Conservation (phyloP, 306 rosid species). For the Ochetophila trinervis region DNA sequence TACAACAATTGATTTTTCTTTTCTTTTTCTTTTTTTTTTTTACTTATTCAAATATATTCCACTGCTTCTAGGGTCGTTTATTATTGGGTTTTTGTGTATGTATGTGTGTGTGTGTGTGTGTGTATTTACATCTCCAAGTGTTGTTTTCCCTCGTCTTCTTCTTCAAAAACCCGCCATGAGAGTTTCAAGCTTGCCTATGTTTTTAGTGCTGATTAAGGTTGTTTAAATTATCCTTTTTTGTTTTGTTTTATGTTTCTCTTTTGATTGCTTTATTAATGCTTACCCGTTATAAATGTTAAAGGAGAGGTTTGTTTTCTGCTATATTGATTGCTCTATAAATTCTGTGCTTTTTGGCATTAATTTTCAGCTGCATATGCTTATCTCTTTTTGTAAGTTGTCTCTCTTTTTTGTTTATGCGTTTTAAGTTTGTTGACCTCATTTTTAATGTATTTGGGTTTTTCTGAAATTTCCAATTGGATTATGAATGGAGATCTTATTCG, state of each 20-base stretch:
- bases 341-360: background rate
- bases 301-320: background rate
- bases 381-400: no score
- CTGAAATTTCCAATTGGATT: no score
- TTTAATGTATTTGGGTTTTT: no score
- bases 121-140: no score
- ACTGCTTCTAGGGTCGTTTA: background rate
- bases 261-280: background rate
- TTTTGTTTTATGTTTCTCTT: background rate
- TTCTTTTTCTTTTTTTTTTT: background rate
- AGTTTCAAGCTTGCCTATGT: background rate
- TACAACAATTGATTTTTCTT: background rate
- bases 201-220: conserved; percentile 13
- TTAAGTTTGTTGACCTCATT: no score
- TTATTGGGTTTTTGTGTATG: background rate
- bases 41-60: conserved; percentile 9
- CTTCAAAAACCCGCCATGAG: background rate
- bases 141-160: no score
- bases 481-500: no score
- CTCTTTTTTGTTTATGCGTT: no score
- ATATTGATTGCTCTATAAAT: background rate
- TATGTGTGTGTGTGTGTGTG: no score
- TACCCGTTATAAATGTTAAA: background rate
- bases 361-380: background rate
- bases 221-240: background rate